A percentile compares a stretch with the other conserved stretches of the same genome.
These are phyloP conservation scores for Zanthoxylum bungeanum DNA, from an alignment of 345 rosid species.

Conservation along the genomic window DNA sequence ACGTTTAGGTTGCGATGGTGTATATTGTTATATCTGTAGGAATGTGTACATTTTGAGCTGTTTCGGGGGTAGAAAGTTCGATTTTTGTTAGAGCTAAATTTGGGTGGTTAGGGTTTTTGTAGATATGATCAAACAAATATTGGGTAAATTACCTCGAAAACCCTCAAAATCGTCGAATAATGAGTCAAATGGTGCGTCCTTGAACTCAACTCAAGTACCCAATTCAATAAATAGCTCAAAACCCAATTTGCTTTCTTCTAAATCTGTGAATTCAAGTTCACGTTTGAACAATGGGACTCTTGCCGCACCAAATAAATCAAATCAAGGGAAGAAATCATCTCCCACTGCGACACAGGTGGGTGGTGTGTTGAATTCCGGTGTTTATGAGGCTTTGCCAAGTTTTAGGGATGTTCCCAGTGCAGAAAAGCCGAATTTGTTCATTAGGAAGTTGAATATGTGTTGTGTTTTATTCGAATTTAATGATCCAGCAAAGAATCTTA, in stretches of 20 bases:
- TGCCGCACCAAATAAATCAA: slow-evolving; percentile 30
- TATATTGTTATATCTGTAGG: slow-evolving; percentile 2
- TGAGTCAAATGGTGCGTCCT: slow-evolving; percentile 47
- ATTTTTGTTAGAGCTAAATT: slow-evolving; percentile 10
- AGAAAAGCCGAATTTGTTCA: slow-evolving; percentile 61
- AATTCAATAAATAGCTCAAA: slow-evolving; percentile 37
- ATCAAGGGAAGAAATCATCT: slow-evolving; percentile 42
- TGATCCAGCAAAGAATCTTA: slow-evolving; percentile 59
- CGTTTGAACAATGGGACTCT: slow-evolving; percentile 44
- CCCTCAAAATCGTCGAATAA: slow-evolving; percentile 59
- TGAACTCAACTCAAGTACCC: slow-evolving; percentile 36
- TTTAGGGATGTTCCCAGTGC: slow-evolving; percentile 63
- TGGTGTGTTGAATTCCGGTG: slow-evolving; percentile 31
- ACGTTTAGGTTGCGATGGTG: too few relatives aligned
- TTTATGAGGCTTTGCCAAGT: slow-evolving; percentile 62
- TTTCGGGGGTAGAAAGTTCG: slow-evolving; percentile 16
- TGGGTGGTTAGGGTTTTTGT: slow-evolving; percentile 21
- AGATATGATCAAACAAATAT: slow-evolving; percentile 78
- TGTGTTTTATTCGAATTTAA: slow-evolving; percentile 65
- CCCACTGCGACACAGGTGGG: slow-evolving; percentile 30
- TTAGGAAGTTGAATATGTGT: slow-evolving; percentile 61
- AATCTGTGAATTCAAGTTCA: slow-evolving; percentile 36
- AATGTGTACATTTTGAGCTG: slow-evolving; percentile 19
- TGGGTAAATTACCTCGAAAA: slow-evolving; percentile 69
- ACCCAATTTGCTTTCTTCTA: slow-evolving; percentile 32